Conservation (phyloP, 352 stramenopile species). For the Pythium sukuiense region DNA sequence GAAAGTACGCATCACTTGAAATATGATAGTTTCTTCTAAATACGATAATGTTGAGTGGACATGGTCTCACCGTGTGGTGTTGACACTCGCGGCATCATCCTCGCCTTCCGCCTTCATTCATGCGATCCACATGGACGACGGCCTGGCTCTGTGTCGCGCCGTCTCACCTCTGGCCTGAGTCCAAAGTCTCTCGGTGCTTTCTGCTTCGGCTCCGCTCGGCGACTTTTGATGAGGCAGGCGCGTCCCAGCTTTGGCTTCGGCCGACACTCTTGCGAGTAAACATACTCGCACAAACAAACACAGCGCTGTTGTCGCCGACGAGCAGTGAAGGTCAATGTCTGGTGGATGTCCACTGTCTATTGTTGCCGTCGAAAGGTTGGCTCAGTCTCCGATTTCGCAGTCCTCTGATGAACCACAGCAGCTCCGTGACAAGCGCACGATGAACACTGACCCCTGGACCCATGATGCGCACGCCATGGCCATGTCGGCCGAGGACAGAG, state of each 20-base stretch:
- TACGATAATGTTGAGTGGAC: slow-evolving; percentile 9
- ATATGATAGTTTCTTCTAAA: not conserved
- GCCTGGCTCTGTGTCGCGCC: not conserved
- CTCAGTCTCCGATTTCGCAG: not conserved
- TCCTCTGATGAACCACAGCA: slow-evolving; percentile 5
- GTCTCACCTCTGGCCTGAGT: slow-evolving; percentile 2
- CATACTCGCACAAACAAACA: not conserved
- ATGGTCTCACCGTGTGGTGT: not conserved
- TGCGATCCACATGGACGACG: not conserved
- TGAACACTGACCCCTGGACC: not conserved
- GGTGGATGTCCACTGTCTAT: not conserved
- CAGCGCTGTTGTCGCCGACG: no score
- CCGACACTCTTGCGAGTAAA: not conserved
- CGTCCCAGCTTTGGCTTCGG: not conserved
- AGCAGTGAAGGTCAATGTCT: not conserved
- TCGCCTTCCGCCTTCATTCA: not conserved
- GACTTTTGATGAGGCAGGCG: not conserved
- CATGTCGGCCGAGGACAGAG: slow-evolving; percentile 3
- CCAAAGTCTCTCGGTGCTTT: not conserved
- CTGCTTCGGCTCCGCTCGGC: not conserved
- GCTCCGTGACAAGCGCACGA: slow-evolving; percentile 1
- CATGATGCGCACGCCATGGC: not conserved
- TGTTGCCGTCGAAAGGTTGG: not conserved
- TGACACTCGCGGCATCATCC: slow-evolving; percentile 3
- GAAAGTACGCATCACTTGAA: not conserved